phyloP scores from a whole-genome alignment of 2,329 filamentous ascomycete genomes.

The Leptographium galeiforme region DNA sequence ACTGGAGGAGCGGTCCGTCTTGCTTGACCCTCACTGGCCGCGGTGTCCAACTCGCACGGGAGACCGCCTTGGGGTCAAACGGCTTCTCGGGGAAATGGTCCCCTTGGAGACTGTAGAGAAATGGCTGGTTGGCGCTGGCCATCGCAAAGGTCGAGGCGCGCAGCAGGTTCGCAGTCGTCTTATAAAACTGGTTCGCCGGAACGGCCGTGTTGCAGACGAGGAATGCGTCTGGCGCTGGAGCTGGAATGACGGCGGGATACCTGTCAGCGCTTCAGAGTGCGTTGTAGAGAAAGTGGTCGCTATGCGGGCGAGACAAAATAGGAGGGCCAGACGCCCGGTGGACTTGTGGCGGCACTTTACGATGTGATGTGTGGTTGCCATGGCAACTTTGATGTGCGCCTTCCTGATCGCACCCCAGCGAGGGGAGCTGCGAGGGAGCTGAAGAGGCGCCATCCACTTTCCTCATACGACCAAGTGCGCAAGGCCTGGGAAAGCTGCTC shows the following conservation, averaged over 20 bases:
- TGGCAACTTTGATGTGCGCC: background rate
- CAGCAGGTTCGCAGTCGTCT: too few species aligned
- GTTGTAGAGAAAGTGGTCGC: too few species aligned
- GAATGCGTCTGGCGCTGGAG: too few species aligned
- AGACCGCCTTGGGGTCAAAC: slow-evolving; percentile 84
- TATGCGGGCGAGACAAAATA: too few species aligned
- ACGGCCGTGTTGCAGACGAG: too few species aligned
- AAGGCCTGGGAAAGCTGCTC: too few species aligned
- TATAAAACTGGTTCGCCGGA: too few species aligned
- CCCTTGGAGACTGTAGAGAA: slow-evolving; percentile 50
- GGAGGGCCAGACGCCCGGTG: too few species aligned
- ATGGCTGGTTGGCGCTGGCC: slow-evolving; percentile 33
- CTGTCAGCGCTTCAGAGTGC: too few species aligned
- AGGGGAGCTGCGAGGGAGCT: background rate
- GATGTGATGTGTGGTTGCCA: background rate
- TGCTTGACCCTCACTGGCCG: slow-evolving; percentile 49
- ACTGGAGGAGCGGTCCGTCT: slow-evolving; percentile 63
- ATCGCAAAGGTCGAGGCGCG: background rate
- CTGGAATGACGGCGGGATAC: too few species aligned
- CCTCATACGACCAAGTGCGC: too few species aligned
- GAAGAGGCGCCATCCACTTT: background rate
- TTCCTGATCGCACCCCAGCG: background rate
- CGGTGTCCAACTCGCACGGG: slow-evolving; percentile 61
- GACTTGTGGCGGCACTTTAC: too few species aligned
- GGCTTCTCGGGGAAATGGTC: slow-evolving; percentile 36